Evolutionary conservation across 163 green algal genomes (phyloP).

Genomic region (Scenedesmus sp.): DNA sequence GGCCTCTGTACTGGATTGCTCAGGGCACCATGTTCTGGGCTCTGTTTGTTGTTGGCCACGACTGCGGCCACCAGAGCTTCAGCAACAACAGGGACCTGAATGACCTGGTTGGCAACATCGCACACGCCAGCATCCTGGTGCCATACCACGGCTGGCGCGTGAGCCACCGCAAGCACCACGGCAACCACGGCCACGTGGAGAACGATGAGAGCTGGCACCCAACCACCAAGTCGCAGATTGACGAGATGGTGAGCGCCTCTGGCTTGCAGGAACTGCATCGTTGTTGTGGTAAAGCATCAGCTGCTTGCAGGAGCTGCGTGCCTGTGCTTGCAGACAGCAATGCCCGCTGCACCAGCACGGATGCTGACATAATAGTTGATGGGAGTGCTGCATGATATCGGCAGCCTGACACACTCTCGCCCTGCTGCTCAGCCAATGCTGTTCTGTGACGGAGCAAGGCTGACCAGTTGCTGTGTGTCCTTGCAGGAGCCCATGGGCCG

Average conservation of each 20-base stretch:
- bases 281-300: neutral
- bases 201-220: conserved; percentile 98
- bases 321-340: neutral
- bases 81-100: conserved; percentile 93
- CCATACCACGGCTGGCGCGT: conserved; percentile 97
- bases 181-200: conserved; percentile 90
- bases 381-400: neutral
- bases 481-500: conserved; percentile 59
- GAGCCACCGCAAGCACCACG: conserved; percentile 94
- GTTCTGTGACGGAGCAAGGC: neutral
- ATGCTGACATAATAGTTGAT: neutral
- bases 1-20: conserved; percentile 96
- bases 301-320: neutral
- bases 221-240: conserved; percentile 78
- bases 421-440: neutral
- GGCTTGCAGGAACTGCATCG: neutral
- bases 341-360: neutral
- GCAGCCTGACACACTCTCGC: neutral
- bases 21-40: conserved; percentile 99
- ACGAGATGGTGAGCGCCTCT: conserved; percentile 73
- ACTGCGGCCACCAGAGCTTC: conserved; percentile 97
- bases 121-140: conserved; percentile 94
- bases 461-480: neutral
- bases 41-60: conserved; percentile 96
- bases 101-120: conserved; percentile 93